Evolutionary conservation across 2,329 filamentous ascomycete genomes (phyloP).

Genomic region (Myriosclerotinia scirpicola): DNA sequence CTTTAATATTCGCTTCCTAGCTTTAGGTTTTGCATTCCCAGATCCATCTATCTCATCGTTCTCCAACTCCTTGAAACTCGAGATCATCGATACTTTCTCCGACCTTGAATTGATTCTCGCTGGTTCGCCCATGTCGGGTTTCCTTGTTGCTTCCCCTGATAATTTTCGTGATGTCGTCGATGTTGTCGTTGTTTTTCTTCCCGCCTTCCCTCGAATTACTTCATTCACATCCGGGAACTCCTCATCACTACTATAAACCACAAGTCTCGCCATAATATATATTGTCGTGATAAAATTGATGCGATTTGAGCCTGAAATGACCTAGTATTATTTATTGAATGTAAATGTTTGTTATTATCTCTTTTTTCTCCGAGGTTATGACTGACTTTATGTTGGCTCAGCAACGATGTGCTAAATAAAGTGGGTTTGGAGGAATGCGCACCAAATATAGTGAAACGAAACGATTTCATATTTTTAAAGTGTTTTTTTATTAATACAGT

Average conservation of each 20-base stretch:
- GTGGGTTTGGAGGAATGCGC: not conserved
- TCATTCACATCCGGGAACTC: conserved; percentile 32
- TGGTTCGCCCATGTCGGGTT: not conserved
- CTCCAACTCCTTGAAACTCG: conserved; percentile 14
- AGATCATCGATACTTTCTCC: not conserved
- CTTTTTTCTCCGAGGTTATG: not conserved
- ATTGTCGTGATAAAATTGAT: not conserved
- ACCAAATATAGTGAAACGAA: too few relatives aligned
- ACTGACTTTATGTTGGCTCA: conserved; percentile 19
- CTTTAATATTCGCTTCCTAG: conserved; percentile 34
- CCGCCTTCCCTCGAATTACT: conserved; percentile 20
- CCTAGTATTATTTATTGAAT: not conserved
- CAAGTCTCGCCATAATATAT: conserved; percentile 29
- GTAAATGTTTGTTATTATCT: conserved; percentile 3
- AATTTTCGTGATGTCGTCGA: conserved; percentile 6
- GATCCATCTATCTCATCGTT: conserved; percentile 7
- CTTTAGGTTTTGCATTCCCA: conserved; percentile 25
- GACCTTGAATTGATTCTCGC: conserved; percentile 1
- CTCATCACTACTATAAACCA: conserved; percentile 32
- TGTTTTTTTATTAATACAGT: not conserved
- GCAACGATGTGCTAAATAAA: conserved; percentile 17
- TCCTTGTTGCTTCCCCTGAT: not conserved
- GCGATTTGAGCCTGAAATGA: not conserved
- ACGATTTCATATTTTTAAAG: not conserved
- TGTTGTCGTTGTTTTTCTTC: conserved; percentile 1